These are phyloP conservation scores for Pisolithus thermaeus DNA, from an alignment of 1,284 basidiomycete genomes.

Conservation along the genomic window DNA sequence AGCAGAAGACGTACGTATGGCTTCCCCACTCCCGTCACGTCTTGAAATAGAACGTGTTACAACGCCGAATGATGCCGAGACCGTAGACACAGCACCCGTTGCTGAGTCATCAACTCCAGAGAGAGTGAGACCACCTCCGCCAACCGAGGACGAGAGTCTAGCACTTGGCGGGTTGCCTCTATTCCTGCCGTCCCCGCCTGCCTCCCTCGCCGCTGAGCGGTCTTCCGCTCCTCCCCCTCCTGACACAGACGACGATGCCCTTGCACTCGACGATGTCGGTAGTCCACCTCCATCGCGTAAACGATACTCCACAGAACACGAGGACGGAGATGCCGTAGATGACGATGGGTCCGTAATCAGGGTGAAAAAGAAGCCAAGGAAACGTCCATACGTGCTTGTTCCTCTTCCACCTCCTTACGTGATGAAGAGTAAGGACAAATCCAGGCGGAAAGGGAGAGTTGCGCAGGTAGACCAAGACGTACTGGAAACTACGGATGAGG, in stretches of 20 bases:
- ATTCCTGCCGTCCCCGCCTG: constrained; percentile 25
- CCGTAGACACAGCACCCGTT: constrained; percentile 4
- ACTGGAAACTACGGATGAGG: constrained; percentile 11
- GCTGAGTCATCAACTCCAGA: constrained; percentile 3
- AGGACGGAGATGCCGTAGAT: constrained; percentile 8
- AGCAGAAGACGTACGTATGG: constrained; percentile 19
- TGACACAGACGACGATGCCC: constrained; percentile 17
- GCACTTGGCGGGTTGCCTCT: constrained; percentile 20
- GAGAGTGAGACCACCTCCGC: constrained; percentile 7
- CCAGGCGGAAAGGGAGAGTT: constrained; percentile 8
- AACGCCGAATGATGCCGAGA: not conserved
- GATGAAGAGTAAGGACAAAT: constrained; percentile 12
- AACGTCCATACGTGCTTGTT: constrained; percentile 25
- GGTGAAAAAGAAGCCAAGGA: constrained; percentile 21
- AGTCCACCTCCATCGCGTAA: constrained; percentile 13
- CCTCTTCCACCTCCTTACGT: constrained; percentile 22
- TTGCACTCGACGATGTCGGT: constrained; percentile 4
- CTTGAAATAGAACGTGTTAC: constrained; percentile 9
- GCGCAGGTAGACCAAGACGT: constrained; percentile 4
- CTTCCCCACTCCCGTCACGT: constrained; percentile 6
- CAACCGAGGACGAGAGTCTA: constrained; percentile 10
- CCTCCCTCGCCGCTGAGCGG: constrained; percentile 14
- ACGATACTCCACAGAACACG: constrained; percentile 14
- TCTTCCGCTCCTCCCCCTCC: constrained; percentile 14
- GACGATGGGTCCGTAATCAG: constrained; percentile 3